phyloP scores from a whole-genome alignment of 148 eudicot species.

The Suaeda aralocaspica region DNA sequence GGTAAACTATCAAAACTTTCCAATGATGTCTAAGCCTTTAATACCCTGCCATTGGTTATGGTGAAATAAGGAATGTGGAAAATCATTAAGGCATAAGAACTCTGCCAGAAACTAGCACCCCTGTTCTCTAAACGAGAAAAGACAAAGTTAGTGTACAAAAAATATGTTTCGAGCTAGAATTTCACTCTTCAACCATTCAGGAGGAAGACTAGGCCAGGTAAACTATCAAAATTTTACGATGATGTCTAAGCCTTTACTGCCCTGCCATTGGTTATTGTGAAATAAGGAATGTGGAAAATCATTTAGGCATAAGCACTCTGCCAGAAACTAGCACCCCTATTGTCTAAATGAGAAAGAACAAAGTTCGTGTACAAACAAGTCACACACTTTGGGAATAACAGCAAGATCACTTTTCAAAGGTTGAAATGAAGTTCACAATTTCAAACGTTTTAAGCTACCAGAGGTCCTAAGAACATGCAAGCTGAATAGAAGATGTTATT shows the following conservation, averaged over 20 bases:
- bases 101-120: neutral
- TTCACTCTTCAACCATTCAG: too few species aligned
- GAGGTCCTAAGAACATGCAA: neutral
- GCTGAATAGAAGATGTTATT: neutral
- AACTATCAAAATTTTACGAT: neutral
- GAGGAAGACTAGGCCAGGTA: neutral
- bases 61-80: neutral
- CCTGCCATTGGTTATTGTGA: neutral
- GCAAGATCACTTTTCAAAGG: too few species aligned
- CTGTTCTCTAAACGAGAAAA: neutral
- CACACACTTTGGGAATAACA: too few species aligned
- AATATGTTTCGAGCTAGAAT: too few species aligned
- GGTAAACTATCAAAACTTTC: neutral
- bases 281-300: neutral
- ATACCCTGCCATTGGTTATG: neutral
- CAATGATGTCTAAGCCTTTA: neutral
- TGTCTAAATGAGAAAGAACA: neutral
- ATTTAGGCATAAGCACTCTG: neutral
- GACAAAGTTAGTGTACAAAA: too few species aligned
- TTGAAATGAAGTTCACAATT: slow-evolving; percentile 1
- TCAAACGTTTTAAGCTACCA: neutral
- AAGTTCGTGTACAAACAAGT: too few species aligned
- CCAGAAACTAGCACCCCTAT: neutral
- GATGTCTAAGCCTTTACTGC: neutral
- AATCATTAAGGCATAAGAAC: neutral